Evolutionary conservation across 371 early-diverging fungal species (phyloP), one percentile per base, ranked within the genome.

Genomic region (Paraphysoderma sedebokerense): DNA sequence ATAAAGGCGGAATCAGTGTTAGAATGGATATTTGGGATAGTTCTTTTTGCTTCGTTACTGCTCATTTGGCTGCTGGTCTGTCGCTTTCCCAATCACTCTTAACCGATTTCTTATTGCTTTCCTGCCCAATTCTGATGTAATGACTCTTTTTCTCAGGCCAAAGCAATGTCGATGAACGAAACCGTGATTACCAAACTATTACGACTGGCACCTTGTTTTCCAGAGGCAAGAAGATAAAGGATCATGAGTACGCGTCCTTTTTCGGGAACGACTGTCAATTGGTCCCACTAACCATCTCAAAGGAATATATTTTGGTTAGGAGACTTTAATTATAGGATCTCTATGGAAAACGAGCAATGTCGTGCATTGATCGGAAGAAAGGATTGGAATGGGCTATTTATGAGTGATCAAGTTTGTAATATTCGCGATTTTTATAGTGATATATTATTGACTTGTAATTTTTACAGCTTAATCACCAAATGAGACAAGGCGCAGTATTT

Each of bases 41-140:
- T 8, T 83, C 84, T 46, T 35, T 92, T 1, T 81, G 84, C 41
- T 83, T 92, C 61, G 77, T 93, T 17, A 86, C 82, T 41, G 73
- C 81, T 15, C 97, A 96, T 60, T 60, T 96, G 31, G 92, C 92
- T 0, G 89, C n/a, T n/a, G n/a, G n/a, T n/a, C n/a, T n/a, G n/a
- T n/a, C n/a, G n/a, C n/a, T n/a, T n/a, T n/a, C n/a, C n/a, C n/a
- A n/a, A n/a, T n/a, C n/a, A n/a, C n/a, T n/a, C n/a, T n/a, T n/a
- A n/a, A n/a, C n/a, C n/a, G n/a, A n/a, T n/a, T n/a, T n/a, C n/a
- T n/a, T n/a, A n/a, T n/a, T n/a, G n/a, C n/a, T n/a, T n/a, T n/a
- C n/a, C n/a, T n/a, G n/a, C n/a, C n/a, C n/a, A n/a, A n/a, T n/a
- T n/a, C n/a, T n/a, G n/a, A n/a, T n/a, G n/a, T n/a, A n/a, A n/a